phyloP scores from a whole-genome alignment of 163 green algal species.

The Coccomyxa subellipsoidea region DNA sequence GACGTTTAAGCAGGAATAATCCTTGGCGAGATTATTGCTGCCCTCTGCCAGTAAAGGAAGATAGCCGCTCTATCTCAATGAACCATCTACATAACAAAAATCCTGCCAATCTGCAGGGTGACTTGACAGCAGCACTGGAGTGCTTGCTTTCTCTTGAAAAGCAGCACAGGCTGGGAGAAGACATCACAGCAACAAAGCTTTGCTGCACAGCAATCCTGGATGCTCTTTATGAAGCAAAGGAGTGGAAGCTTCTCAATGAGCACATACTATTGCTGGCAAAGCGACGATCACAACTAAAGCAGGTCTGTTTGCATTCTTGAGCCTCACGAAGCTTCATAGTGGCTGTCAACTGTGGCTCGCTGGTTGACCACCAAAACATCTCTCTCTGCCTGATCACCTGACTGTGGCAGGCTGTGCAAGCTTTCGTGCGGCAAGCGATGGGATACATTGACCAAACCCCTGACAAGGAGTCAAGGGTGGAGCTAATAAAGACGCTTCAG shows the following conservation, averaged over 20 bases:
- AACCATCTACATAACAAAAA: background rate
- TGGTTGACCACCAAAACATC: too few relatives aligned
- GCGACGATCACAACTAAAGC: conserved; percentile 91
- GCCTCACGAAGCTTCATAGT: too few relatives aligned
- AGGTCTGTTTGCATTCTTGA: too few relatives aligned
- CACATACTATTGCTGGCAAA: conserved; percentile 93
- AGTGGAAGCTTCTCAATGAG: conserved; percentile 93
- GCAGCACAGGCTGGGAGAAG: conserved; percentile 80
- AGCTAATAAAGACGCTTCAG: conserved; percentile 94
- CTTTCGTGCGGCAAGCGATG: conserved; percentile 89
- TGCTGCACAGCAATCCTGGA: conserved; percentile 82
- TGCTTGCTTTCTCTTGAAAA: conserved; percentile 91
- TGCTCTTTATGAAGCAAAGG: conserved; percentile 59
- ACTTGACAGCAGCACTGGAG: conserved; percentile 66
- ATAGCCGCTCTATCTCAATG: background rate
- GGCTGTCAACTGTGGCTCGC: too few relatives aligned
- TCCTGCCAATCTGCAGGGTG: conserved; percentile 39
- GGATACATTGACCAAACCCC: conserved; percentile 74
- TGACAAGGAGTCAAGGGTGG: conserved; percentile 61
- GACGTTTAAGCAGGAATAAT: background rate
- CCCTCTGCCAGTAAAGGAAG: too few relatives aligned
- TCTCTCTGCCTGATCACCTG: too few relatives aligned
- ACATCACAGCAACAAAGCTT: conserved; percentile 74
- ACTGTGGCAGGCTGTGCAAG: conserved; percentile 78
- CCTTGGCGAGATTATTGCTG: background rate